Evolutionary conservation across 192 early-diverging fungal species (phyloP), one percentile per base, ranked within the genome.

Genomic region (Spizellomyces sp.): DNA sequence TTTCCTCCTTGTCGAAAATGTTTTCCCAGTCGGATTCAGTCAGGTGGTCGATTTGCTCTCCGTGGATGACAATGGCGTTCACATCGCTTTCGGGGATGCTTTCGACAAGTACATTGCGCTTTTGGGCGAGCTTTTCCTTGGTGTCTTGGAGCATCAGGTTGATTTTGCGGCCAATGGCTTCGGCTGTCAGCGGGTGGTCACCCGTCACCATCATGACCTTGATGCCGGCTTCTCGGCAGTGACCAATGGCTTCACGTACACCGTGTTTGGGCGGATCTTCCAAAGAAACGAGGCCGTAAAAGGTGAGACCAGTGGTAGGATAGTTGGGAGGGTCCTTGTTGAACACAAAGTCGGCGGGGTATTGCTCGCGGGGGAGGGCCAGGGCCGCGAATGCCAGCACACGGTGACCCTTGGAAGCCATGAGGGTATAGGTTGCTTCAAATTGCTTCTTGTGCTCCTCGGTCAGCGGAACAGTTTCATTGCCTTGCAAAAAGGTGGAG

Each of bases 121-220:
- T 85, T 55, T 84, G 83, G 17, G 95, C 93, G 0, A 95, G 81
- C 61, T 80, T 77, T 27, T 90, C 89, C 75, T 90, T 91, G 9
- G 95, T 96, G 71, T 99, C 96, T 45, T 86, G 87, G 8, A 97
- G 67, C 71, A 99, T 86, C 80, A 99, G 79, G 80, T 97, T 97
- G 81, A 96, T 98, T 79, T 96, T 96, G 70, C 95, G 88, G 5
- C 91, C 95, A 74, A 99, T 96, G 19, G 95, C 83, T 62, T 96
- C 95, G 27, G 96, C 96, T 4, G 96, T 98, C 73, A 96, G 86
- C 55, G 94, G 93, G 75, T 95, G 93, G 78, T 98, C 96, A 79
- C 94, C 96, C 45, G 96, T 99, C n/a, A 99, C 94, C 95, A 99
- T 97, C 85, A 99, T 93, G 48, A 99, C 94, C 76, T 92, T 91